Evolutionary conservation across 768 basidiomycete genomes (phyloP).

Genomic region (Leccinum subtestaceum): DNA sequence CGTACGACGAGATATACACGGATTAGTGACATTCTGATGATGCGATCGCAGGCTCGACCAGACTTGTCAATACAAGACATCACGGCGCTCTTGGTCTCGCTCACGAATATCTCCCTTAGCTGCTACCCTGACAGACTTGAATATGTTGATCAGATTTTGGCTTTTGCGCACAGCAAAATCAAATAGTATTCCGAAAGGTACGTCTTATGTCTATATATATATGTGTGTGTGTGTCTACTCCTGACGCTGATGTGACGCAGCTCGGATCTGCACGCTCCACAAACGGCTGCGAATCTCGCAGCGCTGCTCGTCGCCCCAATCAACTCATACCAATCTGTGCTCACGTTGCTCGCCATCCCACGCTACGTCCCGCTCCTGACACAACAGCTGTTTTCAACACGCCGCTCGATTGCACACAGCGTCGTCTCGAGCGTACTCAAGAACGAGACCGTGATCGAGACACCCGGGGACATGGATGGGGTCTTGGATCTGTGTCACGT

Average conservation of each 20-base stretch:
- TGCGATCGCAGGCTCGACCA: constrained; percentile 73
- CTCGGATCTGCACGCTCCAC: constrained; percentile 87
- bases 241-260: constrained; percentile 35
- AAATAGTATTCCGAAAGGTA: constrained; percentile 82
- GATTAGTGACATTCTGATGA: constrained; percentile 1
- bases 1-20: constrained; percentile 15
- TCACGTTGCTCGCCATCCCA: constrained; percentile 95
- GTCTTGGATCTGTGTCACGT: constrained; percentile 91
- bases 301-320: constrained; percentile 85
- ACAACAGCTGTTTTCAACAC: constrained; percentile 87
- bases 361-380: constrained; percentile 81
- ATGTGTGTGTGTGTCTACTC: constrained; percentile 37
- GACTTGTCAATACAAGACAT: constrained; percentile 97
- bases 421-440: constrained; percentile 92
- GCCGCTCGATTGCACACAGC: constrained; percentile 91
- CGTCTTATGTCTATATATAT: constrained; percentile 3
- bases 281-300: constrained; percentile 87
- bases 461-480: constrained; percentile 90
- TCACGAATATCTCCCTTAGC: constrained; percentile 85
- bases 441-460: constrained; percentile 94
- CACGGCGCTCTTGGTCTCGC: constrained; percentile 91
- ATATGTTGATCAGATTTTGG: constrained; percentile 94
- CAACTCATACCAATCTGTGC: constrained; percentile 92
- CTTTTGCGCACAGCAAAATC: constrained; percentile 80
- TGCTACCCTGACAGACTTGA: constrained; percentile 97